A percentile compares a stretch with the other conserved stretches of the same genome.
Evolutionary conservation across 164 flowering plant genomes (phyloP).

Genomic region (Kalanchoe fedtschenkoi): DNA sequence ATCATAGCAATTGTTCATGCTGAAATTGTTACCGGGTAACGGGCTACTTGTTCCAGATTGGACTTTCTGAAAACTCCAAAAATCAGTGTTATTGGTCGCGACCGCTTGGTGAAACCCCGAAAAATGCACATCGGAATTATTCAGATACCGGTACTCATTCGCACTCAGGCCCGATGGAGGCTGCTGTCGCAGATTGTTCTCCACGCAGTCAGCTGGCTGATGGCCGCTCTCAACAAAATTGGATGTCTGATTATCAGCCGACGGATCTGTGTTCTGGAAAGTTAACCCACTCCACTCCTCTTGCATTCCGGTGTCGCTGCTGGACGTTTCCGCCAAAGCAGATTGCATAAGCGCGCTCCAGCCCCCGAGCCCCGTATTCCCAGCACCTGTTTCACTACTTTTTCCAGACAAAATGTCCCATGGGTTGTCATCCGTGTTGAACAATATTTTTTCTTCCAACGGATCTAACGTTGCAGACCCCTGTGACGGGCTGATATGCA

Average conservation of each 20-base stretch:
- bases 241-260: slow-evolving; percentile 36
- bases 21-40: background rate
- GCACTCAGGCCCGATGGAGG: slow-evolving; percentile 21
- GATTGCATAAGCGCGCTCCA: slow-evolving; percentile 99
- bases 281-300: slow-evolving; percentile 82
- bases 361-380: slow-evolving; percentile 51
- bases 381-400: slow-evolving; percentile 18
- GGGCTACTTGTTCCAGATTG: background rate
- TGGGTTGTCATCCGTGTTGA: slow-evolving; percentile 35
- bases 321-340: slow-evolving; percentile 80
- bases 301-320: slow-evolving; percentile 55
- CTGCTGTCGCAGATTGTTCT: slow-evolving; percentile 33
- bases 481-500: slow-evolving; percentile 28
- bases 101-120: too few species aligned
- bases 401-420: slow-evolving; percentile 44
- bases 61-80: background rate
- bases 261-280: slow-evolving; percentile 42
- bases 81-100: slow-evolving; percentile 3
- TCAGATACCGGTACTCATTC: too few species aligned
- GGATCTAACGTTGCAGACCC: slow-evolving; percentile 45
- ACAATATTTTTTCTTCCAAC: slow-evolving; percentile 58
- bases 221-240: slow-evolving; percentile 29
- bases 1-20: background rate
- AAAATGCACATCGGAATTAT: too few species aligned
- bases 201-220: slow-evolving; percentile 32